These are phyloP conservation scores for Tetrahymena thermophila DNA, from an alignment of 73 alveolate genomes.

Conservation along the genomic window DNA sequence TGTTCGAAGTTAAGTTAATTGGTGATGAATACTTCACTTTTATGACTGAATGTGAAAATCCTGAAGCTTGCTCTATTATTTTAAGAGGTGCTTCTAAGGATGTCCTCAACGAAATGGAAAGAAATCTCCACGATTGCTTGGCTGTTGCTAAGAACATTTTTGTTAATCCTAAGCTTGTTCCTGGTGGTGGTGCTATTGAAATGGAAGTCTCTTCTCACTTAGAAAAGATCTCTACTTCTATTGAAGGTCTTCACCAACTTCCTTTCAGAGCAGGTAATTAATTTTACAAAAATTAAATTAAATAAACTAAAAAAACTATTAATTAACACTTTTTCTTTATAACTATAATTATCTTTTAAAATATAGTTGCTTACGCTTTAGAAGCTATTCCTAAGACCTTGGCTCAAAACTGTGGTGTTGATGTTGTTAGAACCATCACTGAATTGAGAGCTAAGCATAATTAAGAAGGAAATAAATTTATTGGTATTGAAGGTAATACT, in stretches of 20 bases:
- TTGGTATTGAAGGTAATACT: conserved; percentile 97
- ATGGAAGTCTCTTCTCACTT: conserved; percentile 98
- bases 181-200: conserved; percentile 99
- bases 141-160: conserved; percentile 96
- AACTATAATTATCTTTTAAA: neutral
- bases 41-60: conserved; percentile 84
- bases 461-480: conserved; percentile 57
- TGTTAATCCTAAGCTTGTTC: conserved; percentile 93
- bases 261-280: conserved; percentile 82
- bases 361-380: conserved; percentile 84
- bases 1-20: conserved; percentile 85
- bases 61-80: conserved; percentile 95
- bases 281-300: neutral
- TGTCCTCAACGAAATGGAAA: conserved; percentile 93
- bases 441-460: conserved; percentile 97
- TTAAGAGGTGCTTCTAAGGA: conserved; percentile 98
- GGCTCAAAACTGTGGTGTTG: conserved; percentile 96
- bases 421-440: conserved; percentile 96
- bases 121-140: conserved; percentile 94
- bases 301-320: neutral
- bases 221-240: conserved; percentile 69
- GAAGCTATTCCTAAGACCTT: conserved; percentile 98
- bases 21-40: conserved; percentile 96
- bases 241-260: conserved; percentile 90
- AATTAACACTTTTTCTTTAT: neutral